Percentiles rank a stretch among this genome's conserved stretches.
phyloP scores from a whole-genome alignment of 2,329 filamentous ascomycete species.

The Aureobasidium pullulans region DNA sequence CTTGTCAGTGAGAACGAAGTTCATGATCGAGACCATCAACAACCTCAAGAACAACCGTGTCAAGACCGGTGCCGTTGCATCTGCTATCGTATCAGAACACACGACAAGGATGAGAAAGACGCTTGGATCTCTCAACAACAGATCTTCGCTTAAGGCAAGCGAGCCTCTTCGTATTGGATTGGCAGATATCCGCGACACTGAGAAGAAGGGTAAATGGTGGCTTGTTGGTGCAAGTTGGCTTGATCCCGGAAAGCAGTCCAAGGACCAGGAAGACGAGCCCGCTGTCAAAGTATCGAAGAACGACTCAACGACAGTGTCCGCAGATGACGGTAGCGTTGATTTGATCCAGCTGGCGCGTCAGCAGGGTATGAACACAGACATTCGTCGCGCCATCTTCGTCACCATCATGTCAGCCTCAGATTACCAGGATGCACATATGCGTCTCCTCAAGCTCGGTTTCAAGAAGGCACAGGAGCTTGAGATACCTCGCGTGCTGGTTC shows the following conservation, averaged over 20 bases:
- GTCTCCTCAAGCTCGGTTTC: conserved; percentile 72
- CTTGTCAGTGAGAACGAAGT: conserved; percentile 81
- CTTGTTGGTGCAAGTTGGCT: conserved; percentile 90
- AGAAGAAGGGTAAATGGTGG: conserved; percentile 96
- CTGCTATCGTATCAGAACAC: conserved; percentile 69
- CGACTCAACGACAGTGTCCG: neutral
- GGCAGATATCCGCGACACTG: conserved; percentile 71
- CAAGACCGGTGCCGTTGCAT: conserved; percentile 65
- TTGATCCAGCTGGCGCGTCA: conserved; percentile 66
- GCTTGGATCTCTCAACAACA: conserved; percentile 66
- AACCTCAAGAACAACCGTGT: conserved; percentile 91
- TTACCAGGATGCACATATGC: conserved; percentile 72
- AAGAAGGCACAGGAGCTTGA: conserved; percentile 82
- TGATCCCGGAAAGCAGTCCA: conserved; percentile 27
- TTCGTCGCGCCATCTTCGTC: conserved; percentile 86
- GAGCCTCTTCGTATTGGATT: conserved; percentile 78
- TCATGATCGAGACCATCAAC: conserved; percentile 95
- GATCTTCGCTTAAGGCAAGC: conserved; percentile 60
- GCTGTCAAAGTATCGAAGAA: neutral
- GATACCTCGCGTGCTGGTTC: conserved; percentile 78
- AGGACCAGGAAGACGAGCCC: neutral
- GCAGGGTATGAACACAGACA: conserved; percentile 79
- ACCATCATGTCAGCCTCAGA: conserved; percentile 81
- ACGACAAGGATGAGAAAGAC: conserved; percentile 83
- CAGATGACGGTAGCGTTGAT: conserved; percentile 45